A percentile compares a stretch with the other conserved stretches of the same genome.
phyloP scores from a whole-genome alignment of 805 yeast genomes.

The Metschnikowia gelsemii region DNA sequence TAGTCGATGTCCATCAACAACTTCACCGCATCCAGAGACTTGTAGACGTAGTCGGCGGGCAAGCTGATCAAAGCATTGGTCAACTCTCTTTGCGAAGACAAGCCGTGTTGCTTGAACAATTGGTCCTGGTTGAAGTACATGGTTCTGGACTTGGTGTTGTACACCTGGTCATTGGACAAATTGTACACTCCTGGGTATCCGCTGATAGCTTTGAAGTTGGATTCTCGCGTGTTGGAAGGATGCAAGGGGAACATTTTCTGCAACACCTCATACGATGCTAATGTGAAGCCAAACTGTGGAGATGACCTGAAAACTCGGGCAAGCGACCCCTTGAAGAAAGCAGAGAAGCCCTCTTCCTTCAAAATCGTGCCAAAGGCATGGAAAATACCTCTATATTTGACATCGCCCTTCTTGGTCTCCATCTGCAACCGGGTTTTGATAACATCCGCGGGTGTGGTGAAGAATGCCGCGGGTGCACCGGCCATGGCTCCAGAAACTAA shows the following conservation, averaged over 20 bases:
- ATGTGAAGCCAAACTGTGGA: slow-evolving; percentile 96
- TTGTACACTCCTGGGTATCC: slow-evolving; percentile 48
- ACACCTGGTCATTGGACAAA: slow-evolving; percentile 42
- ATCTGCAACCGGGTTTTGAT: slow-evolving; percentile 93
- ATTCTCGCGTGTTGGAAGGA: slow-evolving; percentile 45
- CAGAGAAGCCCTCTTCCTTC: slow-evolving; percentile 78
- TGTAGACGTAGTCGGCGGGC: slow-evolving; percentile 50
- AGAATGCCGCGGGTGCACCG: slow-evolving; percentile 96
- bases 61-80: slow-evolving; percentile 42
- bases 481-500: slow-evolving; percentile 89
- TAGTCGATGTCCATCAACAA: slow-evolving; percentile 62
- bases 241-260: slow-evolving; percentile 75
- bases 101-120: slow-evolving; percentile 36
- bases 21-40: slow-evolving; percentile 59
- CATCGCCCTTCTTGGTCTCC: slow-evolving; percentile 73
- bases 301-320: slow-evolving; percentile 94
- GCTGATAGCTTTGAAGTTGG: slow-evolving; percentile 43
- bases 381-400: slow-evolving; percentile 69
- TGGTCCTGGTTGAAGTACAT: slow-evolving; percentile 36
- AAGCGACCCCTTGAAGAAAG: slow-evolving; percentile 94
- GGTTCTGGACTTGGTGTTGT: slow-evolving; percentile 35
- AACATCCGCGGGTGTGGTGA: slow-evolving; percentile 96
- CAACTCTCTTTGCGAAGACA: slow-evolving; percentile 25
- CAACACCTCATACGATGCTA: slow-evolving; percentile 94
- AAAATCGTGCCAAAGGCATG: slow-evolving; percentile 76